Conservation (phyloP, 345 rosid genomes). For the Salix suchowensis region DNA sequence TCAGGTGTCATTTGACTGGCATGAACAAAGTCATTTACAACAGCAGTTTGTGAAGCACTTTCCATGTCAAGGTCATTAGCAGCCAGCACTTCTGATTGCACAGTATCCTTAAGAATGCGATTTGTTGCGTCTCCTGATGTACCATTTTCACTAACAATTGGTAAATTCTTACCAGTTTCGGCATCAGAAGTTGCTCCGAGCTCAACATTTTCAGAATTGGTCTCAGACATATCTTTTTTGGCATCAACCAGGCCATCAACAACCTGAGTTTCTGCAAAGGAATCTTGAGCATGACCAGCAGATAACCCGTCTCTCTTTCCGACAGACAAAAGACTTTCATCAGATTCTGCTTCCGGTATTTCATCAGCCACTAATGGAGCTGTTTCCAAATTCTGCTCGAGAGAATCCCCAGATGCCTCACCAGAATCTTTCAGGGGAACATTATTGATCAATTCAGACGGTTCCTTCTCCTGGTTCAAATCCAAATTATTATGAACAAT, state of each 20-base stretch:
- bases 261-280: constrained; percentile 18
- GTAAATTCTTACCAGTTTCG: not conserved
- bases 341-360: constrained; percentile 25
- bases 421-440: constrained; percentile 5
- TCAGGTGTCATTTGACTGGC: constrained; percentile 30
- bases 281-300: constrained; percentile 19
- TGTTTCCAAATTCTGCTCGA: constrained; percentile 4
- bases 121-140: not conserved
- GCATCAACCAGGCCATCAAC: constrained; percentile 27
- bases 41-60: constrained; percentile 14
- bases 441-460: not conserved
- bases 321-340: constrained; percentile 13
- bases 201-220: constrained; percentile 26
- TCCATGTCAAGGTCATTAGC: constrained; percentile 20
- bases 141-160: not conserved
- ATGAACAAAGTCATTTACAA: constrained; percentile 19
- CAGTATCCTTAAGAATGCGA: not conserved
- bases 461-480: not conserved
- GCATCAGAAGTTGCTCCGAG: constrained; percentile 1
- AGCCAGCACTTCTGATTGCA: constrained; percentile 22
- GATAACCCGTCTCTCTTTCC: constrained; percentile 22
- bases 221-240: constrained; percentile 26
- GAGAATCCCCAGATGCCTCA: not conserved
- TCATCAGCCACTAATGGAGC: constrained; percentile 2
- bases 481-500: not conserved